Base-by-base conservation (phyloP, 192 early-diverging fungal species). In the Coemansia sp. region DNA sequence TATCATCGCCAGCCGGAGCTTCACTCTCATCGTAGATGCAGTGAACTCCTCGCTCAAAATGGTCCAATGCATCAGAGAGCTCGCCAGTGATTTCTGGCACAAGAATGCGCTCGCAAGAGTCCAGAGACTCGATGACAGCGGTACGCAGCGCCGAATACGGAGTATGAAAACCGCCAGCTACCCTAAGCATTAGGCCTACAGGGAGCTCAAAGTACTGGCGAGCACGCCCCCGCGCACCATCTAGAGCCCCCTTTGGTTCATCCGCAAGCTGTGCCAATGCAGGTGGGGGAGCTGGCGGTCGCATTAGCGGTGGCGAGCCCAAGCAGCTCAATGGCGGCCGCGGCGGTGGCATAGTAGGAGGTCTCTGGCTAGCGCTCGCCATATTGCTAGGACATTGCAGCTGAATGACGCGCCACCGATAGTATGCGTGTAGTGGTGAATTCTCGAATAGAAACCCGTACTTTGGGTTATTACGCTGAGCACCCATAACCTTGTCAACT, bases 11-110 rank as follows among this genome's bases (percentile, higher is more conserved):
- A 9, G 7, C n/a, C 24, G 0, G 24, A 39, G 67, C 70, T 23
- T 79, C 77, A 21, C 36, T 63, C 23, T 80, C 69, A 2, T 66
- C 50, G 66, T 74, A 80, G 10, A 80, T 80, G 31, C 66, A 71
- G 18, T 65, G 31, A 18, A 80, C 67, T 1, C 77, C 77, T 23
- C 43, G 39, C 7, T 71, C 71, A 31, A 80, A 79, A 20, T 51
- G 57, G 0, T 18, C 53, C 11, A 79, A 35, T 16, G 68, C 65
- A 13, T 74, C 64, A 33, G 66, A 57, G 36, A 76, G 16, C 14
- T 71, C 61, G n/a, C 33, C 56, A 5, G 74, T 56, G 23, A 48
- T 26, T 53, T 16, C 24, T 11, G 60, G 24, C 13, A 8, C 40
- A 0, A 59, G 5, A 2, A 31, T 53, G 1, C 40, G 14, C 7